Conservation (phyloP, 306 rosid species). For the Comarum palustre region DNA sequence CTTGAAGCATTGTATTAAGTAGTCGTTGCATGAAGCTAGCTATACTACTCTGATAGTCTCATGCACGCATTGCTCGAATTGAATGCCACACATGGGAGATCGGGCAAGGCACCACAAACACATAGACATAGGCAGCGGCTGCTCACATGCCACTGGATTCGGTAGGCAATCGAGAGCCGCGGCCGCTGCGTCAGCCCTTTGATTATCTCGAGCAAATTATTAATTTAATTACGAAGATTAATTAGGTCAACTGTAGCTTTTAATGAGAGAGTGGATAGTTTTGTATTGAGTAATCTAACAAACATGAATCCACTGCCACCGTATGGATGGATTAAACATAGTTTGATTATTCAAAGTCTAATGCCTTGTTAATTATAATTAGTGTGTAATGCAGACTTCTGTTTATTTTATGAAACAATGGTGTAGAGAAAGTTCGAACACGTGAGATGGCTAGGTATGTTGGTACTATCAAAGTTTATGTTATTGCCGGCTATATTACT, state of each 20-base stretch:
- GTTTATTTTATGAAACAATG: neutral
- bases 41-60: neutral
- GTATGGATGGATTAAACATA: neutral
- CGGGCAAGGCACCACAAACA: conserved; percentile 7
- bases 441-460: neutral
- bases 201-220: neutral
- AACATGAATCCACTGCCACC: conserved; percentile 2
- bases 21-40: neutral
- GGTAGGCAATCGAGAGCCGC: conserved; percentile 33
- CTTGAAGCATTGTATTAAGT: too few species aligned
- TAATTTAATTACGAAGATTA: neutral
- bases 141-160: conserved; percentile 40
- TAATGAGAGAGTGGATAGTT: neutral
- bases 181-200: conserved; percentile 43
- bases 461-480: neutral
- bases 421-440: neutral
- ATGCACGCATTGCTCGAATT: conserved; percentile 8
- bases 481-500: neutral
- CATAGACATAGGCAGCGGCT: conserved; percentile 45
- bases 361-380: neutral
- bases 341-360: conserved; percentile 4
- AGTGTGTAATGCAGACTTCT: neutral
- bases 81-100: conserved; percentile 48
- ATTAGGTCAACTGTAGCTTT: neutral
- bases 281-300: neutral